A percentile compares a stretch with the other conserved stretches of the same genome.
phyloP scores from a whole-genome alignment of 306 rosid genomes.

The Prinsepia uniflora region DNA sequence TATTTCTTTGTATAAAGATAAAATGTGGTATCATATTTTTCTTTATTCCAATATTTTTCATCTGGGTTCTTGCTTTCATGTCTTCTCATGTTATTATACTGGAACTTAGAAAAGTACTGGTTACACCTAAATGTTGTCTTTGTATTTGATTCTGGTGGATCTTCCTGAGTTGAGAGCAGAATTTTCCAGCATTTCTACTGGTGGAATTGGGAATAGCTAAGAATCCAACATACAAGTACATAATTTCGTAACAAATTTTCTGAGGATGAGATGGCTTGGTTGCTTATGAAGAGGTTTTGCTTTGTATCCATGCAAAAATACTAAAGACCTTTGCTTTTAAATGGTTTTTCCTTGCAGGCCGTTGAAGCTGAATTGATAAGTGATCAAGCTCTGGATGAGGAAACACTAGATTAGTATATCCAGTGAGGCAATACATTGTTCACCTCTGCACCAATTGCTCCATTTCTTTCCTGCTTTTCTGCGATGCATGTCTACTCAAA shows the following conservation, averaged over 20 bases:
- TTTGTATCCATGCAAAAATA: conserved; percentile 19
- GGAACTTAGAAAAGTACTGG: conserved; percentile 8
- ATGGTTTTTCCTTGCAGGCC: conserved; percentile 55
- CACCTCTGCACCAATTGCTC: conserved; percentile 39
- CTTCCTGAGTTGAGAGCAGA: conserved; percentile 86
- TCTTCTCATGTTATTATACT: neutral
- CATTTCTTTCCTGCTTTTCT: conserved; percentile 44
- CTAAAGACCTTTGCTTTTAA: conserved; percentile 23
- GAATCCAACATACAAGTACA: conserved; percentile 74
- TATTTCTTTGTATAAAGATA: conserved; percentile 43
- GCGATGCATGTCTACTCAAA: conserved; percentile 67
- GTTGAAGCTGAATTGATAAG: conserved; percentile 71
- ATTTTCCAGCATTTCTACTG: conserved; percentile 70
- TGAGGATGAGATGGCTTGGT: conserved; percentile 51
- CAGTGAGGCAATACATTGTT: conserved; percentile 23
- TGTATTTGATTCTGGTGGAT: conserved; percentile 46
- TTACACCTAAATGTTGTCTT: conserved; percentile 4
- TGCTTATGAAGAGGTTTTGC: conserved; percentile 63
- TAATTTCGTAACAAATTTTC: conserved; percentile 61
- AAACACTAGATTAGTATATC: conserved; percentile 20
- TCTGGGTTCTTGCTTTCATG: conserved; percentile 50
- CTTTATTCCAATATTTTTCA: conserved; percentile 12
- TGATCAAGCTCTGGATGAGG: conserved; percentile 75
- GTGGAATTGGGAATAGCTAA: conserved; percentile 81
- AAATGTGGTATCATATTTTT: conserved; percentile 43